These are phyloP conservation scores for Sphaerulina vaccinii DNA, from an alignment of 2,329 filamentous ascomycete species.

Conservation along the genomic window DNA sequence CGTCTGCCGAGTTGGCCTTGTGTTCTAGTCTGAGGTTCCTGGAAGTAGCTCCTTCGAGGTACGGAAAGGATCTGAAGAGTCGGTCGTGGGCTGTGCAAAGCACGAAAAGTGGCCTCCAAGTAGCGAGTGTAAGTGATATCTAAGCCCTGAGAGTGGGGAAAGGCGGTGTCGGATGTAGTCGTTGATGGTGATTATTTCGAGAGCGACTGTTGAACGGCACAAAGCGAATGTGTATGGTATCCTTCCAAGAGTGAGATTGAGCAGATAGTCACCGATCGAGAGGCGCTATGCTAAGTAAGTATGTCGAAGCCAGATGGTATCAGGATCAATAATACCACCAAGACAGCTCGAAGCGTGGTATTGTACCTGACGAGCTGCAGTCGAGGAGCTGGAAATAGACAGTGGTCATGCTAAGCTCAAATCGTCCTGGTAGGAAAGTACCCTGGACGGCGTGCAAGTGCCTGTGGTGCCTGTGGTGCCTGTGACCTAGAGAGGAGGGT, in stretches of 20 bases:
- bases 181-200: background rate
- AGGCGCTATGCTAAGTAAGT: constrained; percentile 5
- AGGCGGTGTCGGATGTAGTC: background rate
- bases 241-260: constrained; percentile 10
- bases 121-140: constrained; percentile 2
- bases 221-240: constrained; percentile 17
- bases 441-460: constrained; percentile 15
- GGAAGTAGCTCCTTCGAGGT: constrained; percentile 1
- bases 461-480: background rate
- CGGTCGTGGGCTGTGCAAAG: constrained; percentile 2
- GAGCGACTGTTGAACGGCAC: constrained; percentile 2
- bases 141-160: background rate
- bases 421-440: constrained; percentile 8
- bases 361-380: constrained; percentile 24
- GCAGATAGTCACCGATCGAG: constrained; percentile 4
- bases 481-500: constrained; percentile 14
- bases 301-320: background rate
- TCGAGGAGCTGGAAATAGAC: constrained; percentile 20
- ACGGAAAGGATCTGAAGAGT: background rate
- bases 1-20: background rate
- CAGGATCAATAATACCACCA: background rate
- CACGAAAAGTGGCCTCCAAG: constrained; percentile 2
- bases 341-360: constrained; percentile 18
- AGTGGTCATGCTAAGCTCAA: constrained; percentile 9
- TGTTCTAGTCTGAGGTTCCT: background rate